Evolutionary conservation across 2,329 filamentous ascomycete species (phyloP), one percentile per base, ranked within the genome.

Genomic region (Fusarium sp.): DNA sequence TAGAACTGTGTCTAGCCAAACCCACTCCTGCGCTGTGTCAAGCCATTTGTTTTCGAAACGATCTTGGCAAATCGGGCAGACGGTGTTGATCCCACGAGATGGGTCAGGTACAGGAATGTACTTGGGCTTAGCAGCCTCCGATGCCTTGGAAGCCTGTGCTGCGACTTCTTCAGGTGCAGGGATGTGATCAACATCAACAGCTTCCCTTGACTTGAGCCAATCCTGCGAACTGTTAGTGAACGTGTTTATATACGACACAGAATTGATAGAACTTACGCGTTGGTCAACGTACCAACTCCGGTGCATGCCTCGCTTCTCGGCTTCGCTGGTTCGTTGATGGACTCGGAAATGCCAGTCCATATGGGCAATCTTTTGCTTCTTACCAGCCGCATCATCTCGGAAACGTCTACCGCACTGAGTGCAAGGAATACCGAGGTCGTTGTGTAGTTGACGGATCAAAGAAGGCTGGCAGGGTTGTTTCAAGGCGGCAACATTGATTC

Each of bases 291-390:
- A 98, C 94, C 94, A 98, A 79, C 94, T 97, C 34, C 96, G 91
- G 76, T 97, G 94, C 73, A 97, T 92, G 33, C 93, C 94, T 65
- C 93, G 88, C 77, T 93, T 95, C 75, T 93, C 90, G 15, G 92
- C 91, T 72, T 98, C 95, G 4, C 90, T 90, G 80, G 97, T 93
- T 45, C 94, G 91, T 75, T 94, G 92, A 76, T 98, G 95, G 24
- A 95, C 94, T 58, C 92, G 91, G 82, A 99, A 99, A 80, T 99
- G 96, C 96, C 96, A 99, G 80, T 99, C 96, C 84, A 99, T 91
- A 77, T 99, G 96, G 5, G 91, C 89, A 24, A 91, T 93, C 82
- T 98, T 98, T 83, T 92, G 92, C 76, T 91, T 90, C 74, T 89
- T 92, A 14, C 95, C 95, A 69, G 92, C 89, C 14, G 90, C 88